phyloP scores from a whole-genome alignment of 2,329 filamentous ascomycete species.

The Plenodomus tracheiphilus region DNA sequence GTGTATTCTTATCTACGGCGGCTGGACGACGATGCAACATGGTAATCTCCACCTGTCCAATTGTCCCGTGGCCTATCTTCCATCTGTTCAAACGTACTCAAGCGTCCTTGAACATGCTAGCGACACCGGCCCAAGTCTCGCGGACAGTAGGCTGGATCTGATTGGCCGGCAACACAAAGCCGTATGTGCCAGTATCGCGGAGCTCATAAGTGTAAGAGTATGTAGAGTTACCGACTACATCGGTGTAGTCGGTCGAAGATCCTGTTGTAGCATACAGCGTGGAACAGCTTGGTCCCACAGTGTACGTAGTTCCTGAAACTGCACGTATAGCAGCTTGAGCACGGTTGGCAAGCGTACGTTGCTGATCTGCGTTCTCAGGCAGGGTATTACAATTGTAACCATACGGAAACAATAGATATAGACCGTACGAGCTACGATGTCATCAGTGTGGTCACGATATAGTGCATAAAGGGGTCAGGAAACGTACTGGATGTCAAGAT shows the following conservation, averaged over 20 bases:
- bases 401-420: slow-evolving; percentile 54
- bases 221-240: slow-evolving; percentile 47
- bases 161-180: slow-evolving; percentile 53
- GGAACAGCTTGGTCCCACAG: slow-evolving; percentile 56
- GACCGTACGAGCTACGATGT: slow-evolving; percentile 12
- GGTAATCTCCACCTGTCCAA: no score
- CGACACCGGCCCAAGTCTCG: slow-evolving; percentile 52
- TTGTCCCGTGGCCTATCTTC: no score
- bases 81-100: neutral
- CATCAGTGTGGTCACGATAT: neutral
- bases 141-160: slow-evolving; percentile 54
- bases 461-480: neutral
- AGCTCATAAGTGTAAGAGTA: slow-evolving; percentile 55
- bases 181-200: slow-evolving; percentile 52
- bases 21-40: no score
- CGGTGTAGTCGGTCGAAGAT: slow-evolving; percentile 49
- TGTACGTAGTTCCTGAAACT: slow-evolving; percentile 53
- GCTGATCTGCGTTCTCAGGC: slow-evolving; percentile 53
- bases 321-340: slow-evolving; percentile 58
- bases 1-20: no score
- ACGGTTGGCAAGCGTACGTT: slow-evolving; percentile 54
- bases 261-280: slow-evolving; percentile 63
- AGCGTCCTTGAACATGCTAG: slow-evolving; percentile 33
- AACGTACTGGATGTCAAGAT: slow-evolving; percentile 67
- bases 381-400: slow-evolving; percentile 60